Evolutionary conservation across 1,284 basidiomycete species (phyloP), one percentile per base, ranked within the genome.

Genomic region (Heterobasidion occidentale): DNA sequence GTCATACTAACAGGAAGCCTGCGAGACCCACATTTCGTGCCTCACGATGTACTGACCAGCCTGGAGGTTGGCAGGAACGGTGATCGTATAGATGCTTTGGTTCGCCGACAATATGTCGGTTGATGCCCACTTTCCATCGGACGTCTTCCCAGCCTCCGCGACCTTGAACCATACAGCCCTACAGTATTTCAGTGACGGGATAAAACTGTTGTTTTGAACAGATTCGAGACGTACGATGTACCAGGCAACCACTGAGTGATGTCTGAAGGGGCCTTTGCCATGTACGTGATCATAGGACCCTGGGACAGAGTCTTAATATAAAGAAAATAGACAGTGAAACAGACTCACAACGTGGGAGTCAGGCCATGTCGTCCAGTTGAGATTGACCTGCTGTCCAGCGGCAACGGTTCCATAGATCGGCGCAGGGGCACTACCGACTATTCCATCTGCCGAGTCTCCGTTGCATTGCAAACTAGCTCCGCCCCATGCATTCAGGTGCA

Each of bases 281-380:
- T 69, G 62, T 78, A 79, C 3, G 76, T 79, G 61, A 79, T 74
- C 58, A 78, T 67, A 0, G 77, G 77, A 5, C 77, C 75, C 63
- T 70, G 52, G 9, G 11, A 2, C 38, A 17, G 19, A 38, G 7
- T 46, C 42, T 33, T 5, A 33, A 9, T 17, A 35, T 34, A 11
- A n/a, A 45, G 3, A 35, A 27, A 44, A 19, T 20, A 5, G 15
- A 11, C 12, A 20, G 27, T 19, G 27, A 48, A 33, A 48, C 11
- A 52, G 17, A 55, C 60, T 46, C 54, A 68, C 71, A 47, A 67
- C 64, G 59, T 75, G 77, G 56, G 70, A 74, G 48, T 71, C 71
- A 1, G 76, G 77, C 78, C 78, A 80, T 3, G 72, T 69, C 0
- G 77, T 79, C 77, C 77, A 79, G 63, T 78, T 76, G 27, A 79